Conservation (phyloP, 2,329 filamentous ascomycete genomes). For the Aureobasidium sp. region DNA sequence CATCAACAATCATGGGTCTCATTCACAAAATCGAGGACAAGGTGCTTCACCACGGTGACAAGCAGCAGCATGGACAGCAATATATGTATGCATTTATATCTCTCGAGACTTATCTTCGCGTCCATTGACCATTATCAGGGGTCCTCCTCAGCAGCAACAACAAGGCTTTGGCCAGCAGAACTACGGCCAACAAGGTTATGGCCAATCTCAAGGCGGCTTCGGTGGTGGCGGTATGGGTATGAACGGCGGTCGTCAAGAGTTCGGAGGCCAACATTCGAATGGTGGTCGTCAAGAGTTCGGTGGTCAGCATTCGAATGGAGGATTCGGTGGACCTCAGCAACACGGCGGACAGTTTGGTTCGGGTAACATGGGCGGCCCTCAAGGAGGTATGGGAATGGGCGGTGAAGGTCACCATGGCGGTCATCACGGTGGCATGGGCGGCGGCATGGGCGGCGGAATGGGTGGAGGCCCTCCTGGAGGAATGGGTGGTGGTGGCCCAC, state of each 20-base stretch:
- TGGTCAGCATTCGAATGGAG: background rate
- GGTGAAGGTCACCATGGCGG: background rate
- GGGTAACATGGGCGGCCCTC: background rate
- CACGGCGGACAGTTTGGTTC: background rate
- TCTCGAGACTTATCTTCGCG: background rate
- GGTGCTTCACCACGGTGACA: slow-evolving; percentile 8
- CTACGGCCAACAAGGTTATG: background rate
- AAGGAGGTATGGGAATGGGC: background rate
- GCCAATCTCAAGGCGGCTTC: background rate
- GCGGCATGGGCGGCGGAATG: background rate
- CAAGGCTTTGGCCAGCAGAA: background rate
- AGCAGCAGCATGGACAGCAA: background rate
- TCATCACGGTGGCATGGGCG: background rate
- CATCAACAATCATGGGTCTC: slow-evolving; percentile 5
- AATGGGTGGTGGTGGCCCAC: background rate
- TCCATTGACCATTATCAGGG: background rate
- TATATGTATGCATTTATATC: background rate
- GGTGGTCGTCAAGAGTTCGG: background rate
- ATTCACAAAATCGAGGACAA: slow-evolving; percentile 10
- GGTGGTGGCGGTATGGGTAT: background rate
- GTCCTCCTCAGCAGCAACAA: background rate
- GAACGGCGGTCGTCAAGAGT: background rate
- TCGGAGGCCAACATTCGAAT: too few species aligned
- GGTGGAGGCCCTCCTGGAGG: background rate
- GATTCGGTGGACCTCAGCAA: background rate